These are phyloP conservation scores for Gaeumannomyces tritici DNA, from an alignment of 2,329 filamentous ascomycete species.

Conservation along the genomic window DNA sequence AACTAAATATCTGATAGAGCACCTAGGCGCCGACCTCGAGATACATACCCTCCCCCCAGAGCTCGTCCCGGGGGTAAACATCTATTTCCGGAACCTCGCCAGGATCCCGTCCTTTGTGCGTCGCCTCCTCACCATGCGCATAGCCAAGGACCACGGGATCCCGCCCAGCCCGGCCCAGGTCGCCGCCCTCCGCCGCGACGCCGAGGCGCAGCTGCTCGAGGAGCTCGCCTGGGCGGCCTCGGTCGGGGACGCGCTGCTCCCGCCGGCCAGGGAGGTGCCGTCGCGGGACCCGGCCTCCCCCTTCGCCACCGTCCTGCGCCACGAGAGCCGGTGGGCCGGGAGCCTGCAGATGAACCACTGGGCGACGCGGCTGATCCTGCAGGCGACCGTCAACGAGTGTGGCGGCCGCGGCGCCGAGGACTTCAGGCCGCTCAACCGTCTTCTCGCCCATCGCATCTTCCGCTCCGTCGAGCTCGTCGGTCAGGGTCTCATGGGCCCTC, in stretches of 20 bases:
- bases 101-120: conserved; percentile 23
- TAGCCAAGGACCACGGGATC: conserved; percentile 16
- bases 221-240: conserved; percentile 23
- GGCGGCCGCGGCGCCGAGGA: neutral
- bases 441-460: conserved; percentile 21
- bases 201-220: conserved; percentile 18
- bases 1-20: neutral
- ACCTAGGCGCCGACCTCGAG: neutral
- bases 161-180: conserved; percentile 18
- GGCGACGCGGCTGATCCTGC: conserved; percentile 28
- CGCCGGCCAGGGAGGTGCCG: conserved; percentile 13
- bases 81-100: conserved; percentile 22
- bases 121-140: conserved; percentile 21
- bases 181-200: conserved; percentile 17
- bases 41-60: neutral
- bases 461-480: conserved; percentile 27
- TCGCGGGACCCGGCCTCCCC: conserved; percentile 20
- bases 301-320: conserved; percentile 21
- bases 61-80: conserved; percentile 18
- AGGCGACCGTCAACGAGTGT: conserved; percentile 25
- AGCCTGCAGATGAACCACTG: conserved; percentile 25
- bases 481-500: conserved; percentile 26
- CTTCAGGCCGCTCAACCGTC: conserved; percentile 11
- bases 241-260: conserved; percentile 14
- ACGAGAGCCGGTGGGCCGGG: conserved; percentile 22